Evolutionary conservation across 495 filamentous ascomycete genomes (phyloP), one percentile per base, ranked within the genome.

Genomic region (Cairneyella variabilis): DNA sequence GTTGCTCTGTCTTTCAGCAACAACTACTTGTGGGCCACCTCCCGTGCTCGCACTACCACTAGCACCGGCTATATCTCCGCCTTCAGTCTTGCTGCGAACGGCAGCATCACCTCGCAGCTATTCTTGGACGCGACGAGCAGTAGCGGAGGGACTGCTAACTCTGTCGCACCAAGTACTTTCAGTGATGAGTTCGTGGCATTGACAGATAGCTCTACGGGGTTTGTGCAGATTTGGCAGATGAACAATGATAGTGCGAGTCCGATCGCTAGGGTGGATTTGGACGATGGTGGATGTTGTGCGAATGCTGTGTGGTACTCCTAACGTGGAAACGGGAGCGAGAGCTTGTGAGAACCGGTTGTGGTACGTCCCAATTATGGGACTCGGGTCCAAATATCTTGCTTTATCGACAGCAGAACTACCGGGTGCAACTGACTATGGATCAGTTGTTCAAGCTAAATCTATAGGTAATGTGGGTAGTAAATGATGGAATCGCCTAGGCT

Each of bases 221-320:
- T 69, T 28, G 60, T 73, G 38, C 57, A 69, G 56, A 57, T 73
- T 22, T 73, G 65, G 69, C 60, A 64, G 43, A 48, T 71, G 36
- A 42, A 41, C 4, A 22, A 14, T 16, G 25, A 61, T 26, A 60
- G 59, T 1, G 66, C 63, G 0, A 48, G 18, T 22, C 44, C 59
- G 10, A 49, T 73, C 11, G 67, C 64, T 1, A 57, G 48, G 22
- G 53, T 70, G n/a, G 64, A 67, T 27, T 54, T 70, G 27, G 45
- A 47, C 0, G 65, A 67, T 50, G 42, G 62, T 8, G 64, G 65
- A 2, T 70, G 69, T 51, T 72, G 69, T 47, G 65, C 67, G 3
- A 71, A 73, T 53, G 67, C 51, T 0, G 59, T 70, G 22, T 51
- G 48, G 48, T 51, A 51, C 32, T 43, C 40, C 21, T 43, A 14